Evolutionary conservation across 2,329 filamentous ascomycete species (phyloP).

Genomic region (Tolypocladium sp.): DNA sequence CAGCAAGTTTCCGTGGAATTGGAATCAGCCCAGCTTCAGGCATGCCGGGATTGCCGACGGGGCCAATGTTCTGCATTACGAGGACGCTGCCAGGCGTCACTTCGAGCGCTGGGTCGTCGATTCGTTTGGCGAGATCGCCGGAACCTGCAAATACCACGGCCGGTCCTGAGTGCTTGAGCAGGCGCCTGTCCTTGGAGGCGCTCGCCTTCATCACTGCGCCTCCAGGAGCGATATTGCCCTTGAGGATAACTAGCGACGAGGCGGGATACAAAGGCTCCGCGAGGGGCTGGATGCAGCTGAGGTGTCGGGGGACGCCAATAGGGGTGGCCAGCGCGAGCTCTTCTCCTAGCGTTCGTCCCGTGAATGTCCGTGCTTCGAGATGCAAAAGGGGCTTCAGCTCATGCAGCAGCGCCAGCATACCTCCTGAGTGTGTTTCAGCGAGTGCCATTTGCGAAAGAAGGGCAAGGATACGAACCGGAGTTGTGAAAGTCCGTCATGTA

Average conservation of each 20-base stretch:
- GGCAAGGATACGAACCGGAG: conserved; percentile 28
- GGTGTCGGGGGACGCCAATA: conserved; percentile 32
- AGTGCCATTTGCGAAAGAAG: neutral
- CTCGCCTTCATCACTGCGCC: conserved; percentile 89
- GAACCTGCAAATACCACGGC: conserved; percentile 64
- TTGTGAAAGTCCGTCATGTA: conserved; percentile 89
- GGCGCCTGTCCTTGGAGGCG: conserved; percentile 63
- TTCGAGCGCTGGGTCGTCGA: conserved; percentile 49
- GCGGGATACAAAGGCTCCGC: conserved; percentile 56
- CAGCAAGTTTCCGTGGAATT: conserved; percentile 67
- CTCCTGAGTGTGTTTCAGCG: conserved; percentile 37
- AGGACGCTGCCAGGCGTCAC: conserved; percentile 54
- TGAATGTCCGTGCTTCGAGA: conserved; percentile 72
- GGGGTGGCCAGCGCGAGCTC: conserved; percentile 64
- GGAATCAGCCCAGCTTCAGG: conserved; percentile 64
- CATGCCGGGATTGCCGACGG: conserved; percentile 87
- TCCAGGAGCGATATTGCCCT: conserved; percentile 73
- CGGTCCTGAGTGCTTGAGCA: conserved; percentile 34
- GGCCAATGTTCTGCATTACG: conserved; percentile 81
- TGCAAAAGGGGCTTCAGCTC: conserved; percentile 68
- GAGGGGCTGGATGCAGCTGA: conserved; percentile 56
- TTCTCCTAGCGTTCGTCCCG: conserved; percentile 71
- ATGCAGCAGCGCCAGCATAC: conserved; percentile 74
- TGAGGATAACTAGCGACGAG: conserved; percentile 73
- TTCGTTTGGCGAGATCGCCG: conserved; percentile 62